Base-by-base conservation (phyloP, 768 basidiomycete genomes). In the Leccinum aurantiacum region DNA sequence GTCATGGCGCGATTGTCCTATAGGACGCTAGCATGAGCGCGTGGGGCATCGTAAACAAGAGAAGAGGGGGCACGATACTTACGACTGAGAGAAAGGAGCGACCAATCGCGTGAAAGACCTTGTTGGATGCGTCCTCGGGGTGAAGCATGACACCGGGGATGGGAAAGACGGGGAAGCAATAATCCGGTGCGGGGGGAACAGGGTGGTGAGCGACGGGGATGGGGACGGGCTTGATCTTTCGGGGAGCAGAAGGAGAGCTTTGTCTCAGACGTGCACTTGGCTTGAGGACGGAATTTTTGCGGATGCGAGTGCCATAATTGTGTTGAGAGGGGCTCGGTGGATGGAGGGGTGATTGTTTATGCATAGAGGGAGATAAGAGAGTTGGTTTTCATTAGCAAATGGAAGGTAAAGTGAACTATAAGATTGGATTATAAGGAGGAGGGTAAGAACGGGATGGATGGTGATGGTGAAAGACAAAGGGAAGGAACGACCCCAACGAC, bases 1-100 rank as follows among this genome's bases (percentile, higher is more conserved):
- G 90, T 91, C 86, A 91, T 89, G 51, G 90, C 90, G 53, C 88
- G 84, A 74, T 92, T 92, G 68, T 88, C 84, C 88, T 90, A 58
- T 22, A 46, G 11, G 41, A 61, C 27, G 38, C 46, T 13, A 24
- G 33, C 49, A 55, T 61, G 53, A 64, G 59, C 57, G 54, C 63
- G 67, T 58, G 52, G 44, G 62, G 54, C 58, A 61, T n/a, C 53
- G 65, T 59, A 61, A 60, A 66, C 14, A 49, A 46, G 17, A 61
- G 63, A 64, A 62, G 58, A 35, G 49, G 58, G 13, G 49, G 61
- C 25, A 15, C 49, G 38, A 60, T 29, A 77, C 88, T 66, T 67
- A 90, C 89, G 59, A 91, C 86, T 35, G 89, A 86, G 68, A 90
- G 79, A 64, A 91, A 85, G 29, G 89, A 81, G 29, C 88, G 84